Conservation (phyloP, 1,284 basidiomycete species). For the Microbotryum violaceum region DNA sequence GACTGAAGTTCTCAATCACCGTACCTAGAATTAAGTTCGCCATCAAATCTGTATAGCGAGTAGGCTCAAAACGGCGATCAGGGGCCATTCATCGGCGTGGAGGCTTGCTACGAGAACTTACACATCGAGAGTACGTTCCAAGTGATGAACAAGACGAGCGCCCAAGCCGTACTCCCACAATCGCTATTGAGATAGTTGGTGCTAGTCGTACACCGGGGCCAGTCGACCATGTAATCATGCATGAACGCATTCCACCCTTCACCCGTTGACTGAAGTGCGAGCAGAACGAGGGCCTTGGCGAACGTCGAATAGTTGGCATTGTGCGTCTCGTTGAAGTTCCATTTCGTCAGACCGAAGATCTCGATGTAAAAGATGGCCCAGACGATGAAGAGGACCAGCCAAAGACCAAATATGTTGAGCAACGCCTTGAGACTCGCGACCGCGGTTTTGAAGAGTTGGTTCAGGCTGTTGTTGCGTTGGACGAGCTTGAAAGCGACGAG, state of each 20-base stretch:
- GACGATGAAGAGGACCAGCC: slow-evolving; percentile 87
- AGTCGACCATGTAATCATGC: slow-evolving; percentile 67
- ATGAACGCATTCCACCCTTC: slow-evolving; percentile 91
- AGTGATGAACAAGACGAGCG: slow-evolving; percentile 80
- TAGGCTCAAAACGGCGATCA: background rate
- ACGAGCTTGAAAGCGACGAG: slow-evolving; percentile 91
- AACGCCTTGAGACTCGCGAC: slow-evolving; percentile 52
- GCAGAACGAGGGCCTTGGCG: slow-evolving; percentile 74
- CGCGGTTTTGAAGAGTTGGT: slow-evolving; percentile 94
- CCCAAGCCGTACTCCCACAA: slow-evolving; percentile 80
- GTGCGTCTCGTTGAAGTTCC: slow-evolving; percentile 60
- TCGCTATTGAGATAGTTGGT: slow-evolving; percentile 63
- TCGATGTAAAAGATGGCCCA: slow-evolving; percentile 86
- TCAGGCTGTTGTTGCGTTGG: slow-evolving; percentile 77
- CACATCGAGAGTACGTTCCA: slow-evolving; percentile 95
- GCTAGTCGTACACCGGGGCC: slow-evolving; percentile 54
- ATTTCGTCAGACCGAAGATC: slow-evolving; percentile 87
- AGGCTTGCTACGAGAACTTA: background rate
- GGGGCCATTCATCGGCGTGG: background rate
- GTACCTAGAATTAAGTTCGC: slow-evolving; percentile 16
- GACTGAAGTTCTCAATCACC: slow-evolving; percentile 93
- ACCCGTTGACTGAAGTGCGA: slow-evolving; percentile 52
- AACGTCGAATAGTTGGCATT: slow-evolving; percentile 72
- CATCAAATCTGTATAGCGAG: slow-evolving; percentile 15
- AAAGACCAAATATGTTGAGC: slow-evolving; percentile 73